Conservation (phyloP, 1,284 basidiomycete genomes). For the Ganoderma boninense region DNA sequence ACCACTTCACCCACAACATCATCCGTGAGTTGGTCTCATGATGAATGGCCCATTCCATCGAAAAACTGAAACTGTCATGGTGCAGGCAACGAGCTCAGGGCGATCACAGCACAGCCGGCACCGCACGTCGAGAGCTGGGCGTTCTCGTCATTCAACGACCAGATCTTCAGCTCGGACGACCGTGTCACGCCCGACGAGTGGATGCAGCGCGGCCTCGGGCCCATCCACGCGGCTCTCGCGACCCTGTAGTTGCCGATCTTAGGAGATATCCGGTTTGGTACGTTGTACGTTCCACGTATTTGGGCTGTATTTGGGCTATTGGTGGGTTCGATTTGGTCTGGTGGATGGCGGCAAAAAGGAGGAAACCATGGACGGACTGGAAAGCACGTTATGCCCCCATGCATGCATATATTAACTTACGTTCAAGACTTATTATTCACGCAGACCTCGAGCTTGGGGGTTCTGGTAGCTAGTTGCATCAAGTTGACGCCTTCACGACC, state of each 20-base stretch:
- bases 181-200: conserved; percentile 61
- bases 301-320: not conserved
- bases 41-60: not conserved
- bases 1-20: conserved; percentile 72
- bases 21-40: conserved; percentile 50
- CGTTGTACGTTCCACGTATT: not conserved
- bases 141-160: conserved; percentile 66
- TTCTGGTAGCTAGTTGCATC: conserved; percentile 4
- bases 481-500: not conserved
- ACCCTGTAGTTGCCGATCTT: conserved; percentile 15
- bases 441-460: not conserved
- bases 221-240: conserved; percentile 51
- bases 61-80: not conserved
- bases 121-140: conserved; percentile 66
- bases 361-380: not conserved
- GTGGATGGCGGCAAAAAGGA: not conserved
- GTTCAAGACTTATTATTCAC: not conserved
- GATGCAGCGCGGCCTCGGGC: conserved; percentile 55
- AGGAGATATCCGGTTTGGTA: not conserved
- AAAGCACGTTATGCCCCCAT: not conserved
- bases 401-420: conserved; percentile 1
- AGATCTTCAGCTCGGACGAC: conserved; percentile 59
- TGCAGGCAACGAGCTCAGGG: conserved; percentile 61
- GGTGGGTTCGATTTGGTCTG: not conserved
- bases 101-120: conserved; percentile 62